Evolutionary conservation across 345 rosid species (phyloP).

Genomic region (Aethionema arabicum): DNA sequence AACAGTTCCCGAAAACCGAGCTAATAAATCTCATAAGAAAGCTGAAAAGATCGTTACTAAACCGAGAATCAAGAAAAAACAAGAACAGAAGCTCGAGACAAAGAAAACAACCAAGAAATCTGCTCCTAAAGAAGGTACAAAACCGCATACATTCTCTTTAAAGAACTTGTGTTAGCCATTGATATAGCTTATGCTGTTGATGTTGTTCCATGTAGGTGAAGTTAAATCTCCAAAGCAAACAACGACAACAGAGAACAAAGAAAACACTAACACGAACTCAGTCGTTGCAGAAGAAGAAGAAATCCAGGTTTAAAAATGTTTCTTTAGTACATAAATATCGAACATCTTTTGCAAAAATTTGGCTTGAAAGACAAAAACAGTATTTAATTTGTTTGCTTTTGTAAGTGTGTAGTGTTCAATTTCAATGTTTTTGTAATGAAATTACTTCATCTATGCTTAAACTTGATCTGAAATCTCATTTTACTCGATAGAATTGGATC

Average conservation of each 20-base stretch:
- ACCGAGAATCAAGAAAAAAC: conserved; percentile 38
- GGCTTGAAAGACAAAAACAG: conserved; percentile 36
- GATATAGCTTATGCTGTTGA: conserved; percentile 9
- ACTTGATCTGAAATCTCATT: too few relatives aligned
- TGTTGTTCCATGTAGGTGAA: conserved; percentile 42
- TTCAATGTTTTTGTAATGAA: background rate
- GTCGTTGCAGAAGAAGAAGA: conserved; percentile 32
- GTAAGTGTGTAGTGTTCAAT: conserved; percentile 20
- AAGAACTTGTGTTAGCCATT: background rate
- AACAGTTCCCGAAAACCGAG: conserved; percentile 42
- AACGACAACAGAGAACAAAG: conserved; percentile 60
- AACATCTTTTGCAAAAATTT: conserved; percentile 9
- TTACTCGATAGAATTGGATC: too few relatives aligned
- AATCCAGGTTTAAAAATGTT: conserved; percentile 30
- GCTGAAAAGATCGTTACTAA: conserved; percentile 48
- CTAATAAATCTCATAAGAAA: conserved; percentile 48
- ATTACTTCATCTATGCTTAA: background rate
- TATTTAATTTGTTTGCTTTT: conserved; percentile 19
- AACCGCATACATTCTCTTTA: background rate
- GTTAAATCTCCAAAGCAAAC: conserved; percentile 38
- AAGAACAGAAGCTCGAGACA: conserved; percentile 43
- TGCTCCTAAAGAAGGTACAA: conserved; percentile 51
- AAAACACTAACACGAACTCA: conserved; percentile 42
- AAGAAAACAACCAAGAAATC: conserved; percentile 49
- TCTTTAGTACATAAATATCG: conserved; percentile 31